These are phyloP conservation scores for Tricholoma sp. DNA, from an alignment of 768 basidiomycete species.

Conservation along the genomic window DNA sequence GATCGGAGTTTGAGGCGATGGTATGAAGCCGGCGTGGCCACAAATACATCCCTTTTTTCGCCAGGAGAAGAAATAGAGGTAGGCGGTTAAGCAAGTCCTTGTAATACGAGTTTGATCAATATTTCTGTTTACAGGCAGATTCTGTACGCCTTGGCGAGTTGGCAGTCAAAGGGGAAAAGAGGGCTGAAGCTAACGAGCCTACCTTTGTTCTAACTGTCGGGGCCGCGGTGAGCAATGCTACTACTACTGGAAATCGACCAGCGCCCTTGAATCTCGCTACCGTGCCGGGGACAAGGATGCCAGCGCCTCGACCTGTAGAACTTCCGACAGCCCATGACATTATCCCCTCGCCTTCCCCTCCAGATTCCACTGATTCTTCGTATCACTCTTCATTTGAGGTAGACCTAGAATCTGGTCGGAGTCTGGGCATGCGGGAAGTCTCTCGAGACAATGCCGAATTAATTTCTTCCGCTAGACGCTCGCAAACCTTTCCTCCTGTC, in stretches of 20 bases:
- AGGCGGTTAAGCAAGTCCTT: not conserved
- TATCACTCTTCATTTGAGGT: conserved; percentile 38
- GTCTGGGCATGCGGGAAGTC: conserved; percentile 34
- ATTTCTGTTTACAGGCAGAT: conserved; percentile 29
- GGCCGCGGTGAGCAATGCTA: conserved; percentile 13
- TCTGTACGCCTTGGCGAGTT: conserved; percentile 34
- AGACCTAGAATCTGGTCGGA: conserved; percentile 47
- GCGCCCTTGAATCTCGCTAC: conserved; percentile 35
- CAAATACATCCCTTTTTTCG: conserved; percentile 38
- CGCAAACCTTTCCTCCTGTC: conserved; percentile 6
- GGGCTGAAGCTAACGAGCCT: conserved; percentile 37
- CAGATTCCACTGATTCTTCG: conserved; percentile 41
- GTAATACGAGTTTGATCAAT: not conserved
- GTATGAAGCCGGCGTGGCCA: conserved; percentile 72
- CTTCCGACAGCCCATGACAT: conserved; percentile 65
- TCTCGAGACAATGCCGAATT: conserved; percentile 16
- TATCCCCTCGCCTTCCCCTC: conserved; percentile 17
- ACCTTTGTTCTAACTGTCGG: conserved; percentile 26
- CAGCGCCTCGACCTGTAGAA: conserved; percentile 63
- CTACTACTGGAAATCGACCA: conserved; percentile 11
- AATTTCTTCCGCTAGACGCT: conserved; percentile 14
- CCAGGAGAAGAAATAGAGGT: conserved; percentile 45
- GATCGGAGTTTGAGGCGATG: conserved; percentile 84
- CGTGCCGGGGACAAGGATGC: conserved; percentile 64
- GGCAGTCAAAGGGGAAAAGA: conserved; percentile 35